Conservation (phyloP, 129 eudicot species). For the Escallonia rubra region DNA sequence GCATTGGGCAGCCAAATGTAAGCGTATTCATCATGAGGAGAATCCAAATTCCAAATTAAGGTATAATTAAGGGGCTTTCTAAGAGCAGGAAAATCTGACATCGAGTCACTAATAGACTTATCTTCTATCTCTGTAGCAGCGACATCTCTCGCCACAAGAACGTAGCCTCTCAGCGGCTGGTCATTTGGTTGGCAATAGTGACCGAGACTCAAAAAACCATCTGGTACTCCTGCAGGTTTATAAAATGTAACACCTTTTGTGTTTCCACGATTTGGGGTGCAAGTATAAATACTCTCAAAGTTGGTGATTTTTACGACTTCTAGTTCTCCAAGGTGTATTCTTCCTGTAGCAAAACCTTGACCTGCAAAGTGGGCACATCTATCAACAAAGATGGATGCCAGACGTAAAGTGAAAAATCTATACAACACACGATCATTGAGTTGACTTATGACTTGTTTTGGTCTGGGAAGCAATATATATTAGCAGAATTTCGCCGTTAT, state of each 20-base stretch:
- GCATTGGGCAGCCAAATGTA: slow-evolving; percentile 77
- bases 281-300: slow-evolving; percentile 46
- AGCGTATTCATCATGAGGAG: slow-evolving; percentile 12
- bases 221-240: slow-evolving; percentile 62
- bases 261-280: slow-evolving; percentile 30
- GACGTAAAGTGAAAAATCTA: neutral
- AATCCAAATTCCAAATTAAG: slow-evolving; percentile 52
- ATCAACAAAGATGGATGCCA: neutral
- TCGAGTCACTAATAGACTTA: neutral
- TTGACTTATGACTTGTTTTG: no score
- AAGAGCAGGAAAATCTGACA: slow-evolving; percentile 34
- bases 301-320: slow-evolving; percentile 54
- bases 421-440: no score
- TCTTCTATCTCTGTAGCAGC: slow-evolving; percentile 11
- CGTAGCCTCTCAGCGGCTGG: slow-evolving; percentile 54
- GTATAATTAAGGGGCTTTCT: slow-evolving; percentile 46
- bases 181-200: slow-evolving; percentile 65
- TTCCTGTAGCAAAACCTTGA: slow-evolving; percentile 69
- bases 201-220: slow-evolving; percentile 67
- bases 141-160: slow-evolving; percentile 61
- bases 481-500: no score
- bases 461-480: no score
- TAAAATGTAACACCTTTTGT: slow-evolving; percentile 54
- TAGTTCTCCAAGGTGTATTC: slow-evolving; percentile 69
- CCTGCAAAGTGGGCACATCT: slow-evolving; percentile 36